phyloP scores from a whole-genome alignment of 345 rosid species.

The Lumnitzera racemosa region DNA sequence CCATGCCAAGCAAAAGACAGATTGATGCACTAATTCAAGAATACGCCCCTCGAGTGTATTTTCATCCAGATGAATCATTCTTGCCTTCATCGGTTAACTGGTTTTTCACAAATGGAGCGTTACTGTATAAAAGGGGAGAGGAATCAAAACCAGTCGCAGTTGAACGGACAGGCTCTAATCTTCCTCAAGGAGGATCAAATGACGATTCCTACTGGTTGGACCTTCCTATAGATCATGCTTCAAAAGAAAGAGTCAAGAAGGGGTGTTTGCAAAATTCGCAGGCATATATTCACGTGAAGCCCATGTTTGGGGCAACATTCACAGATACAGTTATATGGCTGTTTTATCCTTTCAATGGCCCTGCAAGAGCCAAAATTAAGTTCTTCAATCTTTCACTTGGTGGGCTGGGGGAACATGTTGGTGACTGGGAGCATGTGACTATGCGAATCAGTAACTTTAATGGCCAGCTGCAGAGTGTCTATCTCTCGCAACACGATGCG shows the following conservation, averaged over 20 bases:
- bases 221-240: constrained; percentile 12
- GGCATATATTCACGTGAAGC: constrained; percentile 15
- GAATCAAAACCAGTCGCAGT: constrained; percentile 10
- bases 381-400: constrained; percentile 8
- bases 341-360: constrained; percentile 21
- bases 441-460: constrained; percentile 18
- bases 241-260: constrained; percentile 13
- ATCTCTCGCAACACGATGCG: constrained; percentile 4
- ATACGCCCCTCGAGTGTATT: constrained; percentile 15
- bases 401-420: constrained; percentile 13
- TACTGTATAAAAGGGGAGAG: constrained; percentile 14
- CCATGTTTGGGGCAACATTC: constrained; percentile 16
- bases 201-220: constrained; percentile 16
- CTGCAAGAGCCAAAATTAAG: constrained; percentile 14
- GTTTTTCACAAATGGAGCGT: constrained; percentile 18
- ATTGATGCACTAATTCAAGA: constrained; percentile 8
- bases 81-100: constrained; percentile 18
- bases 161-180: constrained; percentile 13
- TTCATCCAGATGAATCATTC: constrained; percentile 15
- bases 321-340: constrained; percentile 16
- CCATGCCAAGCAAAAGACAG: constrained; percentile 15
- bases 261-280: constrained; percentile 12
- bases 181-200: constrained; percentile 15
- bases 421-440: constrained; percentile 24
- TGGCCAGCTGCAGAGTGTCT: constrained; percentile 12